phyloP scores from a whole-genome alignment of 2,329 filamentous ascomycete genomes.

The Colletotrichum sp. region DNA sequence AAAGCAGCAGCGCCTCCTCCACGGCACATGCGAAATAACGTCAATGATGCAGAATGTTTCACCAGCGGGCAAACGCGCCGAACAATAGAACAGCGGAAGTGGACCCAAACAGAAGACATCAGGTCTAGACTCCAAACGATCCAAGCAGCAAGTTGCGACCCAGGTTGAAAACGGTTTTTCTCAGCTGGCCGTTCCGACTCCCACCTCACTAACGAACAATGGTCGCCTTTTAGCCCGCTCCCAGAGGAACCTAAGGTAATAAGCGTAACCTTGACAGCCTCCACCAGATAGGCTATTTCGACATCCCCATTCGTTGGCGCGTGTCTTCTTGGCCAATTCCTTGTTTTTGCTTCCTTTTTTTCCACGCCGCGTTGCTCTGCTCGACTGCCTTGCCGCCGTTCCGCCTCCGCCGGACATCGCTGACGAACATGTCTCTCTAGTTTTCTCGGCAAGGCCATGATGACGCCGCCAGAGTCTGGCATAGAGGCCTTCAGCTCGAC shows the following conservation, averaged over 20 bases:
- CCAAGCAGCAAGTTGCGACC: background rate
- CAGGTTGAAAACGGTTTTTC: background rate
- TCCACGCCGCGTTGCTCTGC: background rate
- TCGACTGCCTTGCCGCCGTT: background rate
- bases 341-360: background rate
- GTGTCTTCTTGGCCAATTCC: background rate
- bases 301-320: background rate
- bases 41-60: background rate
- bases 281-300: constrained; percentile 2
- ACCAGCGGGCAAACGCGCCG: background rate
- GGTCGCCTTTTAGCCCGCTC: background rate
- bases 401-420: background rate
- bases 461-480: background rate
- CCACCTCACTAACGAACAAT: background rate
- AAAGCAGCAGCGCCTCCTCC: background rate
- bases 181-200: background rate
- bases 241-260: background rate
- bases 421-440: background rate
- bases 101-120: background rate
- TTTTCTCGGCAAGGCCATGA: background rate
- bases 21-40: background rate
- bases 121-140: background rate
- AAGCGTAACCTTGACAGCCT: background rate
- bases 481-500: background rate
- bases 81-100: background rate